These are phyloP conservation scores for Tylopilus plumbeoviolaceoides DNA, from an alignment of 768 basidiomycete genomes.

Conservation along the genomic window DNA sequence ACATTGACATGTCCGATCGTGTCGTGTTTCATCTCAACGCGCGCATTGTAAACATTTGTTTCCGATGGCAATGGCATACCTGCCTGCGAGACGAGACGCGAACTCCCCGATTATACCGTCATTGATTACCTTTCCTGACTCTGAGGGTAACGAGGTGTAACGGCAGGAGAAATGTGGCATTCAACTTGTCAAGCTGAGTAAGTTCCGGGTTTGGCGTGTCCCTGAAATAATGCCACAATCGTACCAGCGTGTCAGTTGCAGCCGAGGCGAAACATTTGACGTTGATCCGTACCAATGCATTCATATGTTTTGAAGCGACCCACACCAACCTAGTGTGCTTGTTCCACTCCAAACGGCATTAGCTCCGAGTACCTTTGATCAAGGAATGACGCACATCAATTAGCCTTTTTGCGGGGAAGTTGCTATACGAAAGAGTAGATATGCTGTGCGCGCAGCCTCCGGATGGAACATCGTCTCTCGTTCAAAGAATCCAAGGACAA, in stretches of 20 bases:
- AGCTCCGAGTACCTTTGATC: too few relatives aligned
- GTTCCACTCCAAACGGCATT: too few relatives aligned
- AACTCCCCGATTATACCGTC: background rate
- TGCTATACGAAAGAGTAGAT: background rate
- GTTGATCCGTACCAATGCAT: constrained; percentile 13
- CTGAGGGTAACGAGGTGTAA: too few relatives aligned
- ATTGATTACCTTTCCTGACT: background rate
- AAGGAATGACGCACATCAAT: too few relatives aligned
- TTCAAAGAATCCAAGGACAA: background rate
- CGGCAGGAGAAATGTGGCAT: background rate
- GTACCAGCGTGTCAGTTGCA: background rate
- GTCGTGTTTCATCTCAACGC: constrained; percentile 2
- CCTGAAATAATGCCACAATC: background rate
- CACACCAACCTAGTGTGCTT: background rate
- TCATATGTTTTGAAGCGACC: background rate
- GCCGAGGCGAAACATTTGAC: background rate
- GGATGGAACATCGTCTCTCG: background rate
- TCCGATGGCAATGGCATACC: background rate
- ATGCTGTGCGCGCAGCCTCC: background rate
- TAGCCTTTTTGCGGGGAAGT: background rate
- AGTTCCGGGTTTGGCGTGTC: background rate
- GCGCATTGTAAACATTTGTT: background rate
- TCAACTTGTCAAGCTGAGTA: background rate
- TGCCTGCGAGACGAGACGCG: background rate
- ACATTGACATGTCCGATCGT: background rate